These are phyloP conservation scores for Chenopodium album DNA, from an alignment of 148 eudicot genomes.

Conservation along the genomic window DNA sequence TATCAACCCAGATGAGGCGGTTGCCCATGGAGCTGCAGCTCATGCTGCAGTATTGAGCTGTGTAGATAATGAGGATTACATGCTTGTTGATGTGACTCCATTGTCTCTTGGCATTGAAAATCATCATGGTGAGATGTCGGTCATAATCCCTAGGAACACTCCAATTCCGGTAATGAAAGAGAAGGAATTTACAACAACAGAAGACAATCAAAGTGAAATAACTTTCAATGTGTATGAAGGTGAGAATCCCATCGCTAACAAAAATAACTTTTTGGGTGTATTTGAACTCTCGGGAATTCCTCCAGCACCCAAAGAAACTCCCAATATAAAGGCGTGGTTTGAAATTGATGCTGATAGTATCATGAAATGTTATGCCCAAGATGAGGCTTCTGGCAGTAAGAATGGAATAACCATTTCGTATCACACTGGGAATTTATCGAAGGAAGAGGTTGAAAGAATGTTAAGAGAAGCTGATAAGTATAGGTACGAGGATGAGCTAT, in stretches of 20 bases:
- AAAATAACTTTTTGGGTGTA: not conserved
- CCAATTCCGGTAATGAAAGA: not conserved
- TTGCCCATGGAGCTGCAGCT: constrained; percentile 7
- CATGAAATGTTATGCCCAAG: not conserved
- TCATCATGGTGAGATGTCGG: not conserved
- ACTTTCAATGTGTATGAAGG: not conserved
- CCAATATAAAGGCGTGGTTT: not conserved
- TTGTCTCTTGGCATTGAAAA: not conserved
- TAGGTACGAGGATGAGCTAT: not conserved
- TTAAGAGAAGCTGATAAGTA: not conserved
- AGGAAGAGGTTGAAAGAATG: not conserved
- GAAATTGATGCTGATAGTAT: constrained; percentile 1
- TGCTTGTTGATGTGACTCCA: not conserved
- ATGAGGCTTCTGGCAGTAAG: not conserved
- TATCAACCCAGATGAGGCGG: not conserved
- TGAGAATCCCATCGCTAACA: not conserved
- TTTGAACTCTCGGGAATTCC: constrained; percentile 2
- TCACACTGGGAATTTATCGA: not conserved
- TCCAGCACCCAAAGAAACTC: not conserved
- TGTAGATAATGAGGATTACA: not conserved
- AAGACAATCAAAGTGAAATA: not conserved
- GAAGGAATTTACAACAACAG: not conserved
- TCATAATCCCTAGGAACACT: not conserved
- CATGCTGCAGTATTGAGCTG: constrained; percentile 7
- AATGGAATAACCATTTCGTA: not conserved